Base-by-base conservation (phyloP, 352 stramenopile species). In the Pythium aquatile region DNA sequence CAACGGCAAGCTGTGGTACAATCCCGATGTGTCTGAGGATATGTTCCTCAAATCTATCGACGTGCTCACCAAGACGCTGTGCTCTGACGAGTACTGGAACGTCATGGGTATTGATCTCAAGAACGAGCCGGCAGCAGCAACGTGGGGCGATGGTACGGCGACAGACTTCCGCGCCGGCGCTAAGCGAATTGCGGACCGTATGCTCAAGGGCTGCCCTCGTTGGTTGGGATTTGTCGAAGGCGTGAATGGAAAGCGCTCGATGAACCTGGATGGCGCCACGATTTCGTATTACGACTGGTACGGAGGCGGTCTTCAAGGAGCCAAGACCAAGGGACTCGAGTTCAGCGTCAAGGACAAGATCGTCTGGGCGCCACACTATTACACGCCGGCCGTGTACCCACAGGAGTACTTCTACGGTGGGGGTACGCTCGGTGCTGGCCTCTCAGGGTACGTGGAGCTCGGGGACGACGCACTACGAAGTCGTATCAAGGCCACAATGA, bases 281-380 rank as follows among this genome's bases (percentile, higher is more conserved):
- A 85, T 81, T 51, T 55, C 72, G 10, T 89, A 88, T 56, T 85
- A 89, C 17, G 81, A 89, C 56, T 92, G 79, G 79, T 87, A 85
- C 42, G 81, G 81, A 26, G 78, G 76, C 14, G 79, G 77, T 0
- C 69, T 91, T 0, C 75, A 85, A 65, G 58, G 71, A 3, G 76
- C 72, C 20, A 66, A 70, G 13, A 68, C 75, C n/a, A 68, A 76
- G 26, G 71, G 76, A 1, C 49, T 89, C 11, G 76, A 77, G 14
- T 83, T 91, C 59, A 66, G 58, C 9, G 66, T 76, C 9, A 46
- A 71, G 7, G 68, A 88, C 62, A 93, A 93, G 56, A 68, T 93
- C n/a, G 84, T 93, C 6, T 93, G 85, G 53, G 84, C 82, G 2
- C 84, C 84, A 30, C 84, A 93, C 67, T 93, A 88, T 61, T 85